Evolutionary conservation across 257 asterid species (phyloP), one percentile per base, ranked within the genome.

Genomic region (Lycium ferocissimum): DNA sequence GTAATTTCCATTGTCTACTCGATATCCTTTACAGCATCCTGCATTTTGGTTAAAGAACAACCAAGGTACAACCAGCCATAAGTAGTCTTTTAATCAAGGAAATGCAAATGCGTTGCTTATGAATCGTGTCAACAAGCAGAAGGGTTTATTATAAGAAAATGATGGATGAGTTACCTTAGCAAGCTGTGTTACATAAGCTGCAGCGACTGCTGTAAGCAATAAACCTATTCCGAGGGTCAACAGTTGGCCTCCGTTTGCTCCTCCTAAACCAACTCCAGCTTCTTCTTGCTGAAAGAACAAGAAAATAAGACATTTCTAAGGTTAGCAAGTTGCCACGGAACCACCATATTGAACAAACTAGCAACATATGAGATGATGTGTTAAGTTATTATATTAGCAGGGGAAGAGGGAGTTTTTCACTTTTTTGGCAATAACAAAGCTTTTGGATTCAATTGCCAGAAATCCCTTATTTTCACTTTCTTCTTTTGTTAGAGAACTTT

Each of bases 141-240:
- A 40, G 43, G 43, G 43, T 40, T 4, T 2, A 40, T 40, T 40
- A 40, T 40, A 40, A 40, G 49, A 2, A 51, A 12, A 43, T 22
- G 51, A 38, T 14, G 7, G n/a, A 22, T 33, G 13, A 33, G 49
- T 78, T 92, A 95, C 99, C 96, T 95, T 94, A 45, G 98, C 99
- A 65, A 95, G 91, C 81, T 90, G 91, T 5, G 98, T 90, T 9
- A 95, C 97, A 20, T 94, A 95, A 15, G 98, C 87, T 67, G 98
- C 98, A 65, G 98, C 98, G 3, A 94, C 17, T 20, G 92, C 98
- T 2, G 98, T 95, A 38, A 93, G 93, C 73, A 94, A 88, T 35
- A 95, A 90, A 22, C 99, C 99, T 81, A 94, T 40, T 37, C 98
- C 99, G 4, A 95, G 98, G 5, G 96, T 93, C 90, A 90, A 72